phyloP scores from a whole-genome alignment of 2,329 filamentous ascomycete species.

The Fusarium redolens region DNA sequence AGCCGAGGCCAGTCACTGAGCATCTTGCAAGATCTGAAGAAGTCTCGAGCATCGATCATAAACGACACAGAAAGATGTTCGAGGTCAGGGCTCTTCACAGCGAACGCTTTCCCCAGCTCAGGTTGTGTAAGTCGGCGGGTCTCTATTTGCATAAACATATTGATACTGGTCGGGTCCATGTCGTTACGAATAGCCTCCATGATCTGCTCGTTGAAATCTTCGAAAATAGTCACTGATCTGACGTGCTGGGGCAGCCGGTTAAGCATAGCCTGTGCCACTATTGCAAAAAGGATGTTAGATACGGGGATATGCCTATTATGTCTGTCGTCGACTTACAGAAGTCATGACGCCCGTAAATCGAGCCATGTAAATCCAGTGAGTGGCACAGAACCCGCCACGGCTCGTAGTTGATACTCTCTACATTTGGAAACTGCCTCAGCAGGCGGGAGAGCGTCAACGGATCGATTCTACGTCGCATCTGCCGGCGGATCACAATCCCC shows the following conservation, averaged over 20 bases:
- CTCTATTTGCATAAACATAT: background rate
- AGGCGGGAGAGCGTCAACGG: background rate
- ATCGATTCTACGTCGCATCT: background rate
- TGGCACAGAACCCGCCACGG: background rate
- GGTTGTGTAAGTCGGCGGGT: background rate
- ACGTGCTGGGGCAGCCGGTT: background rate
- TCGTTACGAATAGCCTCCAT: background rate
- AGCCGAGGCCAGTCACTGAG: background rate
- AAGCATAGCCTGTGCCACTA: background rate
- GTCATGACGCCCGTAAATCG: background rate
- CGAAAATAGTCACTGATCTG: background rate
- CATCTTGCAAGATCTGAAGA: background rate
- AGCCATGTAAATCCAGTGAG: background rate
- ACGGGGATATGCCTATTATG: background rate
- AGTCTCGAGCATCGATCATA: background rate
- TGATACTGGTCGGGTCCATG: background rate
- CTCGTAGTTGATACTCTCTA: background rate
- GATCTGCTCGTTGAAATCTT: background rate
- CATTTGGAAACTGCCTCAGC: background rate
- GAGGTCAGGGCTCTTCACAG: background rate
- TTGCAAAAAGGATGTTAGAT: background rate
- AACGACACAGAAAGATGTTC: background rate
- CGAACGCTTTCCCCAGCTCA: background rate
- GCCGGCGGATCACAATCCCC: background rate
- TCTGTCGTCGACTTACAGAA: background rate